Percentiles rank a stretch among this genome's conserved stretches.
These are phyloP conservation scores for Zasmidium cellare DNA, from an alignment of 2,329 filamentous ascomycete genomes.

Conservation along the genomic window DNA sequence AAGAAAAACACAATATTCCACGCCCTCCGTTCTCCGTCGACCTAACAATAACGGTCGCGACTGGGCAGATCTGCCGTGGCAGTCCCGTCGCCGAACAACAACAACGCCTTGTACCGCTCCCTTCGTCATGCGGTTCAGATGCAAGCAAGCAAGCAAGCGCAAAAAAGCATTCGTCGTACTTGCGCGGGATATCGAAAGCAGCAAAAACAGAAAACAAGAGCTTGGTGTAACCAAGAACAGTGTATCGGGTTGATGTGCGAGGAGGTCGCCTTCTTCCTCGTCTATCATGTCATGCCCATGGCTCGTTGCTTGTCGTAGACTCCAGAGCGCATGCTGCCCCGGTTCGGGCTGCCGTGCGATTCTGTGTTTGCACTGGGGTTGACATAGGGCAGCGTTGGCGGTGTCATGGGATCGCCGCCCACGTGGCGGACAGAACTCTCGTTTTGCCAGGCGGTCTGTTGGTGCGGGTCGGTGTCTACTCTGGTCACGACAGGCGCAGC, in stretches of 20 bases:
- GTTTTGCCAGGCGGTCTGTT: conserved; percentile 70
- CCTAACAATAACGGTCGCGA: no score
- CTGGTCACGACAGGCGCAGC: conserved; percentile 62
- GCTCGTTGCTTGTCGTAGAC: conserved; percentile 30
- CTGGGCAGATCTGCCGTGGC: no score
- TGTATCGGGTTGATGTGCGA: conserved; percentile 1
- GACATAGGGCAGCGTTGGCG: conserved; percentile 30
- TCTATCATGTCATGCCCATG: conserved; percentile 19
- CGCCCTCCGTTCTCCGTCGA: no score
- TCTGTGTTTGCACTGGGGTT: conserved; percentile 30
- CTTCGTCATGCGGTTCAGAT: no score
- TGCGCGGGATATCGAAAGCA: neutral
- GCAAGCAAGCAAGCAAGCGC: no score
- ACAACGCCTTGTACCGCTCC: no score
- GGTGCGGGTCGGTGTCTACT: conserved; percentile 84
- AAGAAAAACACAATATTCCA: no score
- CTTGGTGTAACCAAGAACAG: neutral
- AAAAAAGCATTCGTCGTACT: neutral
- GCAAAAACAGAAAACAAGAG: neutral
- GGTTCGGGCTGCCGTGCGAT: conserved; percentile 32
- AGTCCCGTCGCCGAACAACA: no score
- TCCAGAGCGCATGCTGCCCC: conserved; percentile 26
- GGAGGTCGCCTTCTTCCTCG: neutral
- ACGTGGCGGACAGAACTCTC: conserved; percentile 83
- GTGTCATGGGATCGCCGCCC: conserved; percentile 26